Percentiles rank a stretch among this genome's conserved stretches.
Conservation (phyloP, 179 eudicot species). For the Silene vulgaris region DNA sequence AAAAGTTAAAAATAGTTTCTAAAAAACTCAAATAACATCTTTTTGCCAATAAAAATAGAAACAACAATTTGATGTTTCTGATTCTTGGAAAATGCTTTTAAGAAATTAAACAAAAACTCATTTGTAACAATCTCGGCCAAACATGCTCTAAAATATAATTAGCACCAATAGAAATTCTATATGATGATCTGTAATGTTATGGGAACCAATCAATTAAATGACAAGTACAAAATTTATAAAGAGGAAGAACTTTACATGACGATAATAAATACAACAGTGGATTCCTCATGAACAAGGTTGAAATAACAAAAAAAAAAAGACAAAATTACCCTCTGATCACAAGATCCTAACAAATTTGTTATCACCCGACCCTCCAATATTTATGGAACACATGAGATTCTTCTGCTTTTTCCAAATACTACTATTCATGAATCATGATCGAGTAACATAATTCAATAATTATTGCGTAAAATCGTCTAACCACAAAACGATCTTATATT, state of each 20-base stretch:
- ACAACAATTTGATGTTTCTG: too few species aligned
- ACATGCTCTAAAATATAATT: too few species aligned
- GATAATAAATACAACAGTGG: slow-evolving; percentile 29
- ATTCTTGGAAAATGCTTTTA: too few species aligned
- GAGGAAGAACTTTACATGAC: slow-evolving; percentile 32
- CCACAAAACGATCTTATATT: too few species aligned
- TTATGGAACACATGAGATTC: slow-evolving; percentile 28
- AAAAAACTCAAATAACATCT: too few species aligned
- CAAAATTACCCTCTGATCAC: slow-evolving; percentile 22
- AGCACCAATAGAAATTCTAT: too few species aligned
- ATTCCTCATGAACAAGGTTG: slow-evolving; percentile 21
- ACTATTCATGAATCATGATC: background rate
- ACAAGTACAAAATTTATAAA: slow-evolving; percentile 17
- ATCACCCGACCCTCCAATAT: slow-evolving; percentile 16
- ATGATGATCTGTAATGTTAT: background rate
- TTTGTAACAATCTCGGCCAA: too few species aligned
- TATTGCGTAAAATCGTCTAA: too few species aligned
- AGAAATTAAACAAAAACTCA: too few species aligned
- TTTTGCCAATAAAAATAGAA: too few species aligned
- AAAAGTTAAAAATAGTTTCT: too few species aligned
- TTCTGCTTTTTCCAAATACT: slow-evolving; percentile 12
- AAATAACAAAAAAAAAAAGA: background rate
- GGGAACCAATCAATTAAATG: background rate
- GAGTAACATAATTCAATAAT: too few species aligned
- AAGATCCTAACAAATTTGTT: slow-evolving; percentile 23